Evolutionary conservation across 495 filamentous ascomycete species (phyloP).

Genomic region (Lichina pygmaea): DNA sequence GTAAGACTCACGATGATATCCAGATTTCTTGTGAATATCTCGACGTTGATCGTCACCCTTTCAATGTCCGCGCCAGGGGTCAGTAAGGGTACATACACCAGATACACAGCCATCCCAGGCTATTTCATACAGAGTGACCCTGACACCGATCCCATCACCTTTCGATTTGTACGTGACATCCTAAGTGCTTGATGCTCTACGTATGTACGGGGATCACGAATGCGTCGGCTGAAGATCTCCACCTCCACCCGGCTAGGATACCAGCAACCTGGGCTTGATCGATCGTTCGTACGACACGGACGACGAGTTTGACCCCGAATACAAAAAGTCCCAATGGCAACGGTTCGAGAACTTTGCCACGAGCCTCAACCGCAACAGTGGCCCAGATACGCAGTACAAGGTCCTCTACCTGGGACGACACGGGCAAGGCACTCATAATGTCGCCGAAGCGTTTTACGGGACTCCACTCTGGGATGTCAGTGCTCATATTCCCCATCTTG

Average conservation of each 20-base stretch:
- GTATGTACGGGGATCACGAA: not conserved
- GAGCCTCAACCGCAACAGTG: conserved; percentile 22
- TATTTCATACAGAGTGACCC: conserved; percentile 47
- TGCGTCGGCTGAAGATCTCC: not conserved
- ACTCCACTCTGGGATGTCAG: conserved; percentile 39
- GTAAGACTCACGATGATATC: too few species aligned
- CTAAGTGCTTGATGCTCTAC: not conserved
- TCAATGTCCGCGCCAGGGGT: too few species aligned
- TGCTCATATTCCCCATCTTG: conserved; percentile 1
- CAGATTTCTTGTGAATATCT: too few species aligned
- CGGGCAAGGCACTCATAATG: conserved; percentile 44
- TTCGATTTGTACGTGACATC: conserved; percentile 28
- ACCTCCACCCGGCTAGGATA: conserved; percentile 14
- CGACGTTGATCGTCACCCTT: too few species aligned
- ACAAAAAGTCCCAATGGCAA: conserved; percentile 33
- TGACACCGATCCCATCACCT: conserved; percentile 29
- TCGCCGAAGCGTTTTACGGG: conserved; percentile 36
- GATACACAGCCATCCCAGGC: conserved; percentile 37
- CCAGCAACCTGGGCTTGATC: conserved; percentile 40
- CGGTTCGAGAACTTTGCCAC: conserved; percentile 30
- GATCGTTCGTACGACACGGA: conserved; percentile 21
- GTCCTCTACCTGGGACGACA: conserved; percentile 44
- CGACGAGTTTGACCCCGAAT: conserved; percentile 9
- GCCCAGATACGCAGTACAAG: conserved; percentile 29
- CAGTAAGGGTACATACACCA: conserved; percentile 10